Conservation (phyloP, 495 filamentous ascomycete genomes). For the Ramalina intermedia region DNA sequence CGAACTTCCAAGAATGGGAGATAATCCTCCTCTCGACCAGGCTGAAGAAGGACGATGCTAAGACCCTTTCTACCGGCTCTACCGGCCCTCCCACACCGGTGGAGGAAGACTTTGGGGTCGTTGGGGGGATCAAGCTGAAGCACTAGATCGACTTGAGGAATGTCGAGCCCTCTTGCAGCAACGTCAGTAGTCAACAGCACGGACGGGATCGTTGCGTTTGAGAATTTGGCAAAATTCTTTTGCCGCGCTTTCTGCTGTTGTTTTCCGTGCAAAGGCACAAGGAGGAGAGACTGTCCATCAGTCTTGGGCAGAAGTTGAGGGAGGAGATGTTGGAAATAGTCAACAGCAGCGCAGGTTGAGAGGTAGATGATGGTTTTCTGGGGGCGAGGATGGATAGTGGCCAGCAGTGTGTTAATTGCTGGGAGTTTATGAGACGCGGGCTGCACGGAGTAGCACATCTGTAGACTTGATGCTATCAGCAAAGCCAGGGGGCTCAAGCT, state of each 20-base stretch:
- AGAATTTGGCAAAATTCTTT: conserved; percentile 70
- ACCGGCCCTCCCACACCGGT: conserved; percentile 85
- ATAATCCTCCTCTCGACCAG: conserved; percentile 78
- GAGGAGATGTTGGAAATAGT: conserved; percentile 73
- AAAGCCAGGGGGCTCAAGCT: not conserved
- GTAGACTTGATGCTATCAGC: conserved; percentile 34
- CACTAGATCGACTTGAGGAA: conserved; percentile 88
- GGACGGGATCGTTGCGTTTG: conserved; percentile 46
- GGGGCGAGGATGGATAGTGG: conserved; percentile 51
- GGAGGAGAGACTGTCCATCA: conserved; percentile 39
- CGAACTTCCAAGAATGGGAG: conserved; percentile 75
- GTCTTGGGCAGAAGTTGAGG: conserved; percentile 42
- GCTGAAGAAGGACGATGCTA: conserved; percentile 70
- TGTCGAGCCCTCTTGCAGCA: conserved; percentile 77
- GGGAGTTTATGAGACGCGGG: conserved; percentile 66
- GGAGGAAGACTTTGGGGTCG: conserved; percentile 89
- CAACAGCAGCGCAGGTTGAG: conserved; percentile 88
- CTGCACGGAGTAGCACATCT: conserved; percentile 72
- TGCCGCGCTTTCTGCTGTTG: conserved; percentile 62
- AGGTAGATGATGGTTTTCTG: conserved; percentile 84
- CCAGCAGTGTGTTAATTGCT: conserved; percentile 54
- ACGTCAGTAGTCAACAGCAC: conserved; percentile 82
- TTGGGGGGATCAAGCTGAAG: conserved; percentile 83
- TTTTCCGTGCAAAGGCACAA: conserved; percentile 83
- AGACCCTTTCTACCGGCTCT: conserved; percentile 76